phyloP scores from a whole-genome alignment of 768 basidiomycete genomes.

The Pleurotus djamor region DNA sequence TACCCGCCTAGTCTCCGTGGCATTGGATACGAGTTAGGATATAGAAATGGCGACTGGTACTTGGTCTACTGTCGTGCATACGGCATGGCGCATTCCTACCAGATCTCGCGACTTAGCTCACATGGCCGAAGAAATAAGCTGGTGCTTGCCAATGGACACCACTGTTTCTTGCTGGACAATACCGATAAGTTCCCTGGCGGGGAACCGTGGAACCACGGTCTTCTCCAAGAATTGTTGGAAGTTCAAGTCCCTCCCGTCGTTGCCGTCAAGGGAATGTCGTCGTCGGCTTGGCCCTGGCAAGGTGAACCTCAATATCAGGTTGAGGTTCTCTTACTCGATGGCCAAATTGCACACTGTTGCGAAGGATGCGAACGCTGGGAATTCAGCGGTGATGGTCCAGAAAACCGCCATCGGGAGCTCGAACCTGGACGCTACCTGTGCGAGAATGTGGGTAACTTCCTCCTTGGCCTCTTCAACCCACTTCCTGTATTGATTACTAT shows the following conservation, averaged over 20 bases:
- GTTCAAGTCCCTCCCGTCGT: neutral
- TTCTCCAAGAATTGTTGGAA: neutral
- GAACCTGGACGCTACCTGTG: too few relatives aligned
- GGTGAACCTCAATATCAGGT: neutral
- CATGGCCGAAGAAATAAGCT: neutral
- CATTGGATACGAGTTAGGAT: neutral
- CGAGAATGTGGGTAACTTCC: too few relatives aligned
- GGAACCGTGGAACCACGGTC: neutral
- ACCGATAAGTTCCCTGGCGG: neutral
- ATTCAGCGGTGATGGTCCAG: neutral
- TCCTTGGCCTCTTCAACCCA: too few relatives aligned
- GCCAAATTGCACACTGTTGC: neutral
- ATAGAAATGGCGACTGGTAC: neutral
- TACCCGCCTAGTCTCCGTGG: neutral
- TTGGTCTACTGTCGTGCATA: neutral
- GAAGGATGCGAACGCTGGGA: neutral
- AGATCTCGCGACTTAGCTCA: too few relatives aligned
- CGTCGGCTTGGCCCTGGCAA: neutral
- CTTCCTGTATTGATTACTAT: too few relatives aligned
- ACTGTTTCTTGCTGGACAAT: neutral
- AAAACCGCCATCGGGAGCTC: too few relatives aligned
- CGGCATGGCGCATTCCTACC: neutral
- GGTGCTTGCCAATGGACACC: neutral
- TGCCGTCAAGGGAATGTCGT: neutral
- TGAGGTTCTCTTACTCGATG: neutral